A percentile compares a stretch with the other conserved stretches of the same genome.
These are phyloP conservation scores for Boletellus ananiceps DNA, from an alignment of 768 basidiomycete genomes.

Conservation along the genomic window DNA sequence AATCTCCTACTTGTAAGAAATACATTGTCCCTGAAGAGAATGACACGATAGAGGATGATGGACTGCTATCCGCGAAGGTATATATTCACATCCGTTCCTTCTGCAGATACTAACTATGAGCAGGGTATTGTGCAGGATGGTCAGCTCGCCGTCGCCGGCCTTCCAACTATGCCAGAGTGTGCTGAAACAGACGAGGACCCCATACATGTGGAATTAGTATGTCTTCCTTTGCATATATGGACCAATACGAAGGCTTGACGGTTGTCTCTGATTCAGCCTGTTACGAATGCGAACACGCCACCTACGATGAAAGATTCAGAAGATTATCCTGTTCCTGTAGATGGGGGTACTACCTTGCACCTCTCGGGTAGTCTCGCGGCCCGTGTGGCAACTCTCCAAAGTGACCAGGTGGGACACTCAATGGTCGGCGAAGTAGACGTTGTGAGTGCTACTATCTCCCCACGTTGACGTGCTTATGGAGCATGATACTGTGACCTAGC, in stretches of 20 bases:
- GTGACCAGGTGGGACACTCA: background rate
- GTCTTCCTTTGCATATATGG: background rate
- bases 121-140: constrained; percentile 1
- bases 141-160: background rate
- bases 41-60: background rate
- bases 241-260: background rate
- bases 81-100: background rate
- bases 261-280: constrained; percentile 1
- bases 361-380: background rate
- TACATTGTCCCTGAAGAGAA: background rate
- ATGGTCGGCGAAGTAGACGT: background rate
- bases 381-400: background rate
- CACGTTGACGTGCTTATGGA: background rate
- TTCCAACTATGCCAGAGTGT: background rate
- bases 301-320: background rate
- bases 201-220: constrained; percentile 3
- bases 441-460: constrained; percentile 7
- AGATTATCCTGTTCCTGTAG: background rate
- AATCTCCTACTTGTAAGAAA: background rate
- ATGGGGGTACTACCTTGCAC: too few species aligned
- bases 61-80: background rate
- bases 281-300: background rate
- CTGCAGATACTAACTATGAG: background rate
- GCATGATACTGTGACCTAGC: background rate
- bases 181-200: background rate